Evolutionary conservation across 495 filamentous ascomycete genomes (phyloP), one percentile per base, ranked within the genome.

Genomic region (Aspergillus homomorphus): DNA sequence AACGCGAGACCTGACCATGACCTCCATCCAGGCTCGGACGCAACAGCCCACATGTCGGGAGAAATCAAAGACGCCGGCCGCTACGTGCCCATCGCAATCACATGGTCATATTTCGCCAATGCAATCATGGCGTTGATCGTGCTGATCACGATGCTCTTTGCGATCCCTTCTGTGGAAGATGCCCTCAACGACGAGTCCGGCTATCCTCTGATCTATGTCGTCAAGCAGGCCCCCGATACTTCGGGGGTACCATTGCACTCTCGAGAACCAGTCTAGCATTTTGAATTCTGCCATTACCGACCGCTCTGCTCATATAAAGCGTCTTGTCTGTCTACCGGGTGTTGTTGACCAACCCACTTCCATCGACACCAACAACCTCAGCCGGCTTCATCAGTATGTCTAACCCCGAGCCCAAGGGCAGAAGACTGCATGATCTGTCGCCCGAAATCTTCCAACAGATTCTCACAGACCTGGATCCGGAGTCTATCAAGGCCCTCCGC

Each of bases 21-120:
- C 1, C 33, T 19, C 0, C 14, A n/a, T 3, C 4, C 18, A 73
- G 70, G 70, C 43, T 74, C 72, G 6, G 70, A 74, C 56, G 70
- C 59, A 19, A 64, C 61, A 8, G 72, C 72, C 5, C 72, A 75
- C 48, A 75, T 75, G 70, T 73, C 74, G 41, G 77, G 66, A 62
- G 72, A 78, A 56, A 65, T 77, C 22, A 70, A 70, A 33, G 61
- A 76, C 43, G 69, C 77, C 23, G 62, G 72, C 42, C 43, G 60
- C 8, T 67, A 70, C 53, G 49, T 77, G 45, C 64, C 70, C 12
- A 54, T 62, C 14, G 60, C 59, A 16, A 75, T 79, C 55, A 60
- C 69, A 23, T 66, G 61, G 59, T 65, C 63, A 6, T 64, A 74
- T 15, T 51, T 75, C 22, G 49, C 71, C 19, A 76, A 74, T 45